Base-by-base conservation (phyloP, 192 early-diverging fungal species). In the Linnemannia schmuckeri region DNA sequence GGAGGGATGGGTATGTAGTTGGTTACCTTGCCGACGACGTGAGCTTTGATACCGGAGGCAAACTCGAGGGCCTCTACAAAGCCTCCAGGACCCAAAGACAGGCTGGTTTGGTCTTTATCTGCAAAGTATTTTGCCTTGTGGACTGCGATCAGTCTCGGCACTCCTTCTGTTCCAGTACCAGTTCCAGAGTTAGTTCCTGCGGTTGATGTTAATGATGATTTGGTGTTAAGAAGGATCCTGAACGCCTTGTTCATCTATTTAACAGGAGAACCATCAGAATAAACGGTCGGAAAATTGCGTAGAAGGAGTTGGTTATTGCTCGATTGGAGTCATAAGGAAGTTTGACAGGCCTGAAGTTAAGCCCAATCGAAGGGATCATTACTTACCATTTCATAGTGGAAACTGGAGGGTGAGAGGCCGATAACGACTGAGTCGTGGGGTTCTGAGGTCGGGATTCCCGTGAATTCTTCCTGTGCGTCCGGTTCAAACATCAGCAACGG, bases 41-140 rank as follows among this genome's bases (percentile, higher is more conserved):
- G 89, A 1, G 96, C 93, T 44, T 91, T 88, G 9, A 88, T 87
- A 20, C 91, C 95, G 4, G 95, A 91, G 1, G 96, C 94, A 75
- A 93, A 96, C 79, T 98, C 97, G 35, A 98, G 88, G 13, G 95
- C 96, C 71, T 93, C 90, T 2, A 97, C 94, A 91, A 97, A 98
- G 17, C 95, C 94, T n/a, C 97, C 97, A 9, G 97, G 97, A 2
- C 97, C 97, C 66, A 98, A 80, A 20, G 93, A 91, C 49, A 98
- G 86, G 17, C 90, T 89, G 55, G 93, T 90, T 1, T 88, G 57
- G 57, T 80, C 90, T 74, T 88, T 82, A 46, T 89, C 90, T 30
- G 94, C 94, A 83, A 93, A 95, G 89, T 97, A 97, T 76, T 93
- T 94, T 4, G 92, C 96, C 76, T 95, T 95, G 78, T 98, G 97